These are phyloP conservation scores for Aspergillus aculeatus DNA, from an alignment of 2,329 filamentous ascomycete species.

Conservation along the genomic window DNA sequence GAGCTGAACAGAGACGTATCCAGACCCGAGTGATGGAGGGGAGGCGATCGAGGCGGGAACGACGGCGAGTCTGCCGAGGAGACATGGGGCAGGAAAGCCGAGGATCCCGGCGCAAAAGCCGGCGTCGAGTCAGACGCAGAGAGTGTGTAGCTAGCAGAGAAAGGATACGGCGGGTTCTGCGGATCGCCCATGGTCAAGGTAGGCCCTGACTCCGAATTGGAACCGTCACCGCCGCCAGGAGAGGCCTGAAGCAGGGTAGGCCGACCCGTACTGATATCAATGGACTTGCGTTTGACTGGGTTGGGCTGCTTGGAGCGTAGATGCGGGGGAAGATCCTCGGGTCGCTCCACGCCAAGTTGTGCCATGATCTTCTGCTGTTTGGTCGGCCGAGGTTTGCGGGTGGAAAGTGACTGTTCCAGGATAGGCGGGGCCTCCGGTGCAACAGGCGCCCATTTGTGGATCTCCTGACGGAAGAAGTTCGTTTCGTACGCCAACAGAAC, in stretches of 20 bases:
- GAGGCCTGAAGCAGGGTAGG: constrained; percentile 33
- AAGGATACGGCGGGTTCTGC: constrained; percentile 35
- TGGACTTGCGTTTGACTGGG: constrained; percentile 66
- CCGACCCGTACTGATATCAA: constrained; percentile 43
- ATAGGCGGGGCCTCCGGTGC: constrained; percentile 82
- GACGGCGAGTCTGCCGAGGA: constrained; percentile 34
- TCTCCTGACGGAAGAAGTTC: constrained; percentile 94
- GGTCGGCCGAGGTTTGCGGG: constrained; percentile 90
- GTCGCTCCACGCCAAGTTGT: constrained; percentile 82
- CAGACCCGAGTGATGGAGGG: constrained; percentile 34
- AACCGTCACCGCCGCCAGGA: constrained; percentile 21
- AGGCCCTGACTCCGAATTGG: constrained; percentile 32
- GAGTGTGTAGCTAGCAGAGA: constrained; percentile 41
- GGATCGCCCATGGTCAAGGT: constrained; percentile 34
- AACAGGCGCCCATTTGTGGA: constrained; percentile 92
- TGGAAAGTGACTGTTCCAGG: constrained; percentile 83
- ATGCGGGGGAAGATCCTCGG: constrained; percentile 82
- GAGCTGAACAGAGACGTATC: constrained; percentile 46
- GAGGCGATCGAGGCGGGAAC: constrained; percentile 42
- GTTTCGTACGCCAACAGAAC: constrained; percentile 88
- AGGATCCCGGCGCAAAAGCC: constrained; percentile 36
- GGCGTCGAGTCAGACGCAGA: constrained; percentile 37
- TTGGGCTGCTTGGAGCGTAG: constrained; percentile 75
- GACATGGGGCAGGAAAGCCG: constrained; percentile 40
- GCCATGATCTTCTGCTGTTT: constrained; percentile 95